phyloP scores from a whole-genome alignment of 768 basidiomycete species.

The Phanerochaete carnosa region DNA sequence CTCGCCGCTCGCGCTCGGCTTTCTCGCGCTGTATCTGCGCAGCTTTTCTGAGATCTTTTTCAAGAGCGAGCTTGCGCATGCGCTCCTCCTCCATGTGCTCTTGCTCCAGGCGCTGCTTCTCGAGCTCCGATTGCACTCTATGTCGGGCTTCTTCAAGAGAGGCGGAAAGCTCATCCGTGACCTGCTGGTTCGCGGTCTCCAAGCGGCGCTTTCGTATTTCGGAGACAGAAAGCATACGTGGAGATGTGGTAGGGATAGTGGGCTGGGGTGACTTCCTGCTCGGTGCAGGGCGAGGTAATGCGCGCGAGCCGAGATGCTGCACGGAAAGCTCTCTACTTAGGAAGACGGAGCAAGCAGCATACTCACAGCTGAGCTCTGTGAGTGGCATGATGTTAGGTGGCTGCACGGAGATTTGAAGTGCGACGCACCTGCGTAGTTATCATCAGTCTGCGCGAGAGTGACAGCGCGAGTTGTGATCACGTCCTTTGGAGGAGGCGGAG shows the following conservation, averaged over 20 bases:
- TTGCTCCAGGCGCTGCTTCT: constrained; percentile 19
- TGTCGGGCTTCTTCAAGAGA: constrained; percentile 23
- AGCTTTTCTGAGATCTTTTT: constrained; percentile 24
- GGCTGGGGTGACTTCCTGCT: not conserved
- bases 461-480: not conserved
- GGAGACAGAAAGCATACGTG: constrained; percentile 3
- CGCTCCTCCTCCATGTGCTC: constrained; percentile 23
- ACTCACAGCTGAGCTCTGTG: constrained; percentile 4
- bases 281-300: not conserved
- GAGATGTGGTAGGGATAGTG: not conserved
- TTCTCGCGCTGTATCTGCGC: constrained; percentile 22
- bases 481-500: constrained; percentile 9
- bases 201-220: constrained; percentile 1
- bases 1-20: constrained; percentile 21
- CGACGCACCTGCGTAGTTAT: not conserved
- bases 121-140: constrained; percentile 21
- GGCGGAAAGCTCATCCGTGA: constrained; percentile 2
- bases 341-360: constrained; percentile 8
- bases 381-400: not conserved
- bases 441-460: not conserved
- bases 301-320: not conserved
- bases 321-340: not conserved
- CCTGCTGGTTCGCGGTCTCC: not conserved
- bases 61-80: constrained; percentile 21
- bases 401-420: not conserved